Evolutionary conservation across 805 yeast species (phyloP), one percentile per base, ranked within the genome.

Genomic region (Yarrowia phangngaensis): DNA sequence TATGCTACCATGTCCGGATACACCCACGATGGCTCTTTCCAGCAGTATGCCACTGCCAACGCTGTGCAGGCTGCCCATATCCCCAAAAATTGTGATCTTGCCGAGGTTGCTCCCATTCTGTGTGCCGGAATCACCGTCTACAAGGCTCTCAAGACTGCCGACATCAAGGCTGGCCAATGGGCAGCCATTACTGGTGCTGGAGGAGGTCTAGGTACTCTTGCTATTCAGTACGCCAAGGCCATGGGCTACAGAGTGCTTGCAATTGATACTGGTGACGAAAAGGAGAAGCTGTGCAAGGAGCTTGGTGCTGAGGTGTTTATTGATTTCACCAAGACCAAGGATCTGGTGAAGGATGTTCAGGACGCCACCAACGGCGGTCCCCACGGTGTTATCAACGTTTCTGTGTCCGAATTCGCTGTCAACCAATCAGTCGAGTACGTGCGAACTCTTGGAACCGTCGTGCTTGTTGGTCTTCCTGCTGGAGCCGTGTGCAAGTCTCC

Each of bases 91-190:
- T 70, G 84, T 31, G 89, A 86, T 63, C 75, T 85, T 59, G 88
- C 90, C 50, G 73, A 70, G 55, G 75, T 79, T 54, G 80, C 95
- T 8, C 95, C 95, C 59, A 79, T 85, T 63, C 75, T 86, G 61
- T 85, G 95, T 71, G 95, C 95, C 27, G 95, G 95, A 68, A 79
- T 85, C 66, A 85, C 95, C 30, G 94, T 84, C 52, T 85, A 85
- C 80, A 85, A 84, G 74, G 95, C 94, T 34, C 72, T 85, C 64
- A 84, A 84, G 74, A 82, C 85, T 33, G 84, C 94, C 50, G 76
- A 75, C 51, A 70, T 81, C 61, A 64, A 57, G 52, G 77, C 87
- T 52, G 88, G 88, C 58, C 75, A 82, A 59, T 81, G 85, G 85
- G 81, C 82, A 52, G 82, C 84, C 57, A 69, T 82, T 58, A 76